Evolutionary conservation across 345 rosid species (phyloP), one percentile per base, ranked within the genome.

Genomic region (Populus simonii): DNA sequence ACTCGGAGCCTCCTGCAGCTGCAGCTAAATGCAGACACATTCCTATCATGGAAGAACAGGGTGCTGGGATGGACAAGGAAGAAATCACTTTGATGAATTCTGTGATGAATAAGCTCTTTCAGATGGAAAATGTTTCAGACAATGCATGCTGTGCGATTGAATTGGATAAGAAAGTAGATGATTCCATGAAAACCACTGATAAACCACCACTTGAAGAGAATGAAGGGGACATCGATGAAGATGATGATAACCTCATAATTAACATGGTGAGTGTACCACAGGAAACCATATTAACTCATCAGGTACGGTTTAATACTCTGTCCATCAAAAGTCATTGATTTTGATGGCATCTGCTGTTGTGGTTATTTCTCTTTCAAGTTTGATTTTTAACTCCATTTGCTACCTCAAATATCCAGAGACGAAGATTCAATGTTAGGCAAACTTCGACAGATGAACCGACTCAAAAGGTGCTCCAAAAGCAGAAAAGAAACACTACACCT

Each of bases 1-100:
- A 96, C 76, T 85, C 86, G 66, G 76, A 66, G 66, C 74, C 82
- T 74, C 72, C 78, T 41, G 57, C 83, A 78, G 80, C 73, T 41
- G 68, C 51, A 53, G 83, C 49, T 66, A 83, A 81, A 22, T 23
- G n/a, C 45, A 15, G 36, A 62, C 84, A 76, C 68, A 72, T 35
- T 69, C 83, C 59, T 72, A 79, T 70, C 66, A 29, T 73, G 23
- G 89, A 88, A 69, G 77, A 83, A 8, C 81, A 83, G 22, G 71
- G 78, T 70, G 85, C 66, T 67, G 90, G 83, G 38, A 62, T 89
- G 38, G 82, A 88, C 74, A 87, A 87, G 72, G 84, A 89, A 78
- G 97, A 96, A 83, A 77, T 92, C 76, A 77, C 80, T 73, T 67
- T 93, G 76, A 95, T 93, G 96, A 86, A 83, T 68, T 90, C 92